Percentiles rank a stretch among this genome's conserved stretches.
Evolutionary conservation across 139 green algal genomes (phyloP).

Genomic region (Haematococcus lacustris): DNA sequence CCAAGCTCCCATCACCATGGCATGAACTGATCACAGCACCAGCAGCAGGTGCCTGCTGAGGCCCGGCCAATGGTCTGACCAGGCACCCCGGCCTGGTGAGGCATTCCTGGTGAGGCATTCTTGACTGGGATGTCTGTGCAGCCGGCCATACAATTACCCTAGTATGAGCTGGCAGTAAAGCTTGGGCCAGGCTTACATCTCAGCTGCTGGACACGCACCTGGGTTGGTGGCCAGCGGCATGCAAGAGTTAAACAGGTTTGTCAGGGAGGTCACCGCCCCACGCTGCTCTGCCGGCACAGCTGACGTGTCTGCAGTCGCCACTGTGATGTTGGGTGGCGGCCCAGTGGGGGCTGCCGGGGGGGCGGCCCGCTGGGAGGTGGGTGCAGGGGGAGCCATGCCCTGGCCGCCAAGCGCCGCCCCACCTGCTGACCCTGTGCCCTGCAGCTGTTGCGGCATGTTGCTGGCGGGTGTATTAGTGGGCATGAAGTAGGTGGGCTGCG

Average conservation of each 20-base stretch:
- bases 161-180: no score
- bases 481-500: slow-evolving; percentile 21
- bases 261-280: slow-evolving; percentile 59
- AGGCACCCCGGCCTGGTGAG: no score
- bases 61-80: no score
- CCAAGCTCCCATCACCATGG: no score
- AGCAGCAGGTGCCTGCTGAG: no score
- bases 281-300: slow-evolving; percentile 53
- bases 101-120: no score
- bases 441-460: slow-evolving; percentile 9
- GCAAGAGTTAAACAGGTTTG: slow-evolving; percentile 59
- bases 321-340: slow-evolving; percentile 65
- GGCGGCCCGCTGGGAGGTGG: not conserved
- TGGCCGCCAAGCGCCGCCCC: no score
- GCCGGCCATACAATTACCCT: no score
- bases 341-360: slow-evolving; percentile 21
- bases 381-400: not conserved
- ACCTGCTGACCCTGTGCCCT: no score
- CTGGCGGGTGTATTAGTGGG: slow-evolving; percentile 21
- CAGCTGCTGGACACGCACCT: slow-evolving; percentile 34
- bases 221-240: slow-evolving; percentile 44
- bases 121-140: no score
- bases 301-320: slow-evolving; percentile 60
- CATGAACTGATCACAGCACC: no score
- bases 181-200: no score